phyloP scores from a whole-genome alignment of 768 basidiomycete species.

The Chalciporus piperatus region DNA sequence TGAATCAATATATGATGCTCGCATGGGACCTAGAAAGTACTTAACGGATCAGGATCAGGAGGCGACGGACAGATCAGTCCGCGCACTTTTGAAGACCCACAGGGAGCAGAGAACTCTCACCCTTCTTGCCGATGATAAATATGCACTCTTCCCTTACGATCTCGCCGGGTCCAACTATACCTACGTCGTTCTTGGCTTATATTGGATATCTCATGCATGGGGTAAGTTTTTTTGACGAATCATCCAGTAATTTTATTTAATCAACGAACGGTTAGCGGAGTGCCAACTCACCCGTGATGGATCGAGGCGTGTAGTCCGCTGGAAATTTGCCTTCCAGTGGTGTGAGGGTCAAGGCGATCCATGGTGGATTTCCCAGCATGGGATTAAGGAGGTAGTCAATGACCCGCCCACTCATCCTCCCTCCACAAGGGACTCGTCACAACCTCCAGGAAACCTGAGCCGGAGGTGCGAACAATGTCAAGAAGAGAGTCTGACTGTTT shows the following conservation, averaged over 20 bases:
- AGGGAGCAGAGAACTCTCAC: slow-evolving; percentile 56
- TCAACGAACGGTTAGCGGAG: slow-evolving; percentile 44
- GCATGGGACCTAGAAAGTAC: slow-evolving; percentile 38
- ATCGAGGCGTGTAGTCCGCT: slow-evolving; percentile 59
- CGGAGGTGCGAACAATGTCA: slow-evolving; percentile 44
- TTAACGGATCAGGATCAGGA: slow-evolving; percentile 62
- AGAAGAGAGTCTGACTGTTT: slow-evolving; percentile 50
- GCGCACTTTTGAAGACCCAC: slow-evolving; percentile 61
- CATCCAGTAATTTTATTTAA: slow-evolving; percentile 15
- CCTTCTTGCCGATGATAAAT: slow-evolving; percentile 73
- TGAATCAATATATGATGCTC: slow-evolving; percentile 47
- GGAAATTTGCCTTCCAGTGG: slow-evolving; percentile 86
- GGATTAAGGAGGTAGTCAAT: not conserved
- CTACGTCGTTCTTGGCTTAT: slow-evolving; percentile 56
- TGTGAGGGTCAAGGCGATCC: slow-evolving; percentile 64
- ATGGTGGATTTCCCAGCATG: slow-evolving; percentile 41
- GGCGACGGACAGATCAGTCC: slow-evolving; percentile 66
- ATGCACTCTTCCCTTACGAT: slow-evolving; percentile 70
- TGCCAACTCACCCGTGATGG: slow-evolving; percentile 50
- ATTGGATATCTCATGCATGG: slow-evolving; percentile 67
- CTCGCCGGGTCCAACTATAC: slow-evolving; percentile 47
- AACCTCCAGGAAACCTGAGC: not conserved
- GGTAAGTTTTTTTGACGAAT: slow-evolving; percentile 7
- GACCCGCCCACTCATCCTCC: not conserved
- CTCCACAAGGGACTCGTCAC: not conserved